Conservation (phyloP, 1,139 yeast species). For the Tardiomyces depauwii region DNA sequence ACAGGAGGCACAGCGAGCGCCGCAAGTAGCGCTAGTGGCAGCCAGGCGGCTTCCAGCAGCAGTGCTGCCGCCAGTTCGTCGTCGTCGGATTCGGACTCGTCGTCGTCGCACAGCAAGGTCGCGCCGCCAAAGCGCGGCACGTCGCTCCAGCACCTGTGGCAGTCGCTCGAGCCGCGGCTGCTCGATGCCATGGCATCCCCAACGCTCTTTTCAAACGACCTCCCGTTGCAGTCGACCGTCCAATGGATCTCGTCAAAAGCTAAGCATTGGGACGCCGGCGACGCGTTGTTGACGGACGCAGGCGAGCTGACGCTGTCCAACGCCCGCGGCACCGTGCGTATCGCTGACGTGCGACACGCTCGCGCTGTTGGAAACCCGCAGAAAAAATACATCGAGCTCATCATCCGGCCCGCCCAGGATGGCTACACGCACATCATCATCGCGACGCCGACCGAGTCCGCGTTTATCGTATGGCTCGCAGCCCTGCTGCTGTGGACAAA, state of each 20-base stretch:
- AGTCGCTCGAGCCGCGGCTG: neutral
- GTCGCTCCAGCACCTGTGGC: neutral
- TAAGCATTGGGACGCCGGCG: neutral
- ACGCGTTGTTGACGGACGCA: neutral
- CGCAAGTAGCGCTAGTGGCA: too few species aligned
- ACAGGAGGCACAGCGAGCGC: too few species aligned
- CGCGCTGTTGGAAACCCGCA: neutral
- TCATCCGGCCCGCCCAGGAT: neutral
- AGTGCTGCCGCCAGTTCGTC: neutral
- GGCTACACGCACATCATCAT: neutral
- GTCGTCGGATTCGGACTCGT: neutral
- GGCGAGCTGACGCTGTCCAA: neutral
- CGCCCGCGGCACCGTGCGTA: neutral
- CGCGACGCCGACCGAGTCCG: neutral
- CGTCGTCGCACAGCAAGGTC: neutral
- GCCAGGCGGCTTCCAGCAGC: too few species aligned
- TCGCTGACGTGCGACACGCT: neutral
- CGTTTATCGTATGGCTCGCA: conserved; percentile 2
- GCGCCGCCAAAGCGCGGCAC: neutral
- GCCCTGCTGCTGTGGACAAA: conserved; percentile 11
- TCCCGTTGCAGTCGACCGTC: neutral
- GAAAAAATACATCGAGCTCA: neutral
- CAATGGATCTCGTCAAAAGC: neutral
- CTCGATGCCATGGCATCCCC: neutral
- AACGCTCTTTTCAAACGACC: neutral